Conservation (phyloP, 1,284 basidiomycete genomes). For the Boletus mariae region DNA sequence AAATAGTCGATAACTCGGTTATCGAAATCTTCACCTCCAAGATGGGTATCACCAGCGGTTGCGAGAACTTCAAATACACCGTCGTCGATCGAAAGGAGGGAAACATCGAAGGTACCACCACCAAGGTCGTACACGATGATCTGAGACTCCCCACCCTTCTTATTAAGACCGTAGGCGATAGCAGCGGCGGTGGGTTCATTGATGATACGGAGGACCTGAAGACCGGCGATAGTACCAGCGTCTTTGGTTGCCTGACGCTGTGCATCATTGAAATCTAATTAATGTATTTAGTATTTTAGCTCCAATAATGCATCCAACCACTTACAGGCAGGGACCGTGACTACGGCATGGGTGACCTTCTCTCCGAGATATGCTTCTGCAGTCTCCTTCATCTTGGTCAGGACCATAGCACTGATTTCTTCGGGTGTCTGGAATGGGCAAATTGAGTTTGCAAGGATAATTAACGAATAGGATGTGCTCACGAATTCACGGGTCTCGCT, state of each 20-base stretch:
- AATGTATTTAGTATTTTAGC: conserved; percentile 33
- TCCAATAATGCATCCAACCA: not conserved
- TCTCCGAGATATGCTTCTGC: conserved; percentile 97
- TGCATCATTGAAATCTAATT: conserved; percentile 91
- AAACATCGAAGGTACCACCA: conserved; percentile 98
- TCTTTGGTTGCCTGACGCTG: conserved; percentile 99
- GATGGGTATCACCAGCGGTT: conserved; percentile 97
- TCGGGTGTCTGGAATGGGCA: conserved; percentile 63
- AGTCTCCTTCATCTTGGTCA: conserved; percentile 99
- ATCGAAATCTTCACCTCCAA: conserved; percentile 99
- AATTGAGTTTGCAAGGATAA: not conserved
- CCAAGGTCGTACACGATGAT: conserved; percentile 99
- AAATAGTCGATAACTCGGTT: conserved; percentile 94
- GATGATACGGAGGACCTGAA: conserved; percentile 95
- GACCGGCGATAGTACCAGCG: conserved; percentile 94
- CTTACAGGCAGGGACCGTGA: conserved; percentile 93
- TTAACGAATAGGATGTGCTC: conserved; percentile 26
- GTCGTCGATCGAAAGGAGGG: conserved; percentile 94
- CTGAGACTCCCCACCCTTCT: conserved; percentile 89
- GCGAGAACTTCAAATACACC: conserved; percentile 98
- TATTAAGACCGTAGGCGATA: conserved; percentile 98
- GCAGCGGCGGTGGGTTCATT: conserved; percentile 99
- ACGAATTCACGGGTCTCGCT: conserved; percentile 84
- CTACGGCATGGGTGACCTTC: conserved; percentile 96
- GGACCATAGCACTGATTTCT: conserved; percentile 92